Evolutionary conservation across 495 filamentous ascomycete genomes (phyloP), one percentile per base, ranked within the genome.

Genomic region (Usnea hakonensis): DNA sequence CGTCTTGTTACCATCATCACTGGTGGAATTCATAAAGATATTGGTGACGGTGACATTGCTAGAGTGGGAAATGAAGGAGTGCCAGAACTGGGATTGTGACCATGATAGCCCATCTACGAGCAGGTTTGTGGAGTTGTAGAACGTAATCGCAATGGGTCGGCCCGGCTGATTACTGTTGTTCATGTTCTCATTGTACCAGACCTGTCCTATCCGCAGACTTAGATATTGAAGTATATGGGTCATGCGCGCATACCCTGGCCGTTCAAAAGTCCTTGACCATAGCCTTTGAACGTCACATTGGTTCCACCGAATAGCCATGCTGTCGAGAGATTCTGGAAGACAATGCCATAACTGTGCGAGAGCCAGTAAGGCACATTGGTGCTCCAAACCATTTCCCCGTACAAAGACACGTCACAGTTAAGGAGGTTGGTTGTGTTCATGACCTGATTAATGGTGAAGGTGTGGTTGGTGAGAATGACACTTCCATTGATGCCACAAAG

Each of bases 261-360:
- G 59, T 80, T 70, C 26, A 80, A 68, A 41, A 73, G 76, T 16
- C 79, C 79, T 13, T 50, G 44, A n/a, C 74, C 77, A 55, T 73
- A 58, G 35, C 75, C 74, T 32, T 73, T 64, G 35, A 78, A 62
- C 37, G 65, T 65, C 53, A 79, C 70, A 32, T 76, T 76, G 33
- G 70, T 70, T 5, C 79, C 79, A 26, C 77, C 77, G 5, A 81
- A 64, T n/a, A 75, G 65, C 70, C 73, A 80, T 0, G 77, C 78
- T 1, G 78, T 75, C 5, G 75, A 77, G 61, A 79, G 77, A 55
- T 79, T 76, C 63, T 81, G 78, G 56, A 78, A 77, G 23, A 76
- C 77, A 2, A 79, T 69, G 0, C 70, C 66, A 36, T 78, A 68
- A 41, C 72, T 75, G 63, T 78, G 65, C 10, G 70, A 71, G 1